Percentiles rank a stretch among this genome's conserved stretches.
These are phyloP conservation scores for Yamadazyma aaseri DNA, from an alignment of 1,139 yeast species.

Conservation along the genomic window DNA sequence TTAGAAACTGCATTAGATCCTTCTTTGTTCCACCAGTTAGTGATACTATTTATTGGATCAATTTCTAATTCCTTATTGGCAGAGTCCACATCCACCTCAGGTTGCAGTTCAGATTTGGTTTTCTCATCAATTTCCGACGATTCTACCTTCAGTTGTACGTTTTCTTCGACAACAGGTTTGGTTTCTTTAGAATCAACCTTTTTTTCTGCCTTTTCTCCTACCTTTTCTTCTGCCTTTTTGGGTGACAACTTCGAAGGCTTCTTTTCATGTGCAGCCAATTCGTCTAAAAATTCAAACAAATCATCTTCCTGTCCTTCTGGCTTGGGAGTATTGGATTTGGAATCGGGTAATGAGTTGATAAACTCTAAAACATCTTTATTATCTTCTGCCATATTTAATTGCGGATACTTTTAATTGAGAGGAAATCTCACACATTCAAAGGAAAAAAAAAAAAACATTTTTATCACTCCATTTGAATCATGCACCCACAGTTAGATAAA, in stretches of 20 bases:
- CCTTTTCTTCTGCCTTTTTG: conserved; percentile 8
- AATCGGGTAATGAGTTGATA: conserved; percentile 82
- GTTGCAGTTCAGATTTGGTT: background rate
- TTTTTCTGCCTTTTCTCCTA: background rate
- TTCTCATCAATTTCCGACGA: conserved; percentile 1
- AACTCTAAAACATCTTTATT: conserved; percentile 83
- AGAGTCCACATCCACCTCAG: conserved; percentile 8
- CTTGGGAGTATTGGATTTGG: conserved; percentile 40
- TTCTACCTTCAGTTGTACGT: conserved; percentile 9
- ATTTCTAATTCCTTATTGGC: conserved; percentile 22
- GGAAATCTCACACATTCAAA: too few relatives aligned
- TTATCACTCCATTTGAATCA: conserved; percentile 11
- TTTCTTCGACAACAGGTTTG: conserved; percentile 5
- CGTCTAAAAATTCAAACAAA: conserved; percentile 83
- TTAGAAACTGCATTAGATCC: conserved; percentile 76
- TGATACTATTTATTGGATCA: conserved; percentile 68
- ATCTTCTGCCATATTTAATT: conserved; percentile 8
- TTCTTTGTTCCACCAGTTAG: conserved; percentile 81
- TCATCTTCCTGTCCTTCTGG: conserved; percentile 62
- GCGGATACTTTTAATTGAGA: too few relatives aligned
- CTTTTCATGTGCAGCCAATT: conserved; percentile 54
- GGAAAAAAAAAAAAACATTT: background rate
- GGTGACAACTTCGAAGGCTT: conserved; percentile 12
- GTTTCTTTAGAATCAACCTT: conserved; percentile 6
- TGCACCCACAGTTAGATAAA: conserved; percentile 51